Conservation (phyloP, 1,284 basidiomycete genomes). For the Ustilago esculenta region DNA sequence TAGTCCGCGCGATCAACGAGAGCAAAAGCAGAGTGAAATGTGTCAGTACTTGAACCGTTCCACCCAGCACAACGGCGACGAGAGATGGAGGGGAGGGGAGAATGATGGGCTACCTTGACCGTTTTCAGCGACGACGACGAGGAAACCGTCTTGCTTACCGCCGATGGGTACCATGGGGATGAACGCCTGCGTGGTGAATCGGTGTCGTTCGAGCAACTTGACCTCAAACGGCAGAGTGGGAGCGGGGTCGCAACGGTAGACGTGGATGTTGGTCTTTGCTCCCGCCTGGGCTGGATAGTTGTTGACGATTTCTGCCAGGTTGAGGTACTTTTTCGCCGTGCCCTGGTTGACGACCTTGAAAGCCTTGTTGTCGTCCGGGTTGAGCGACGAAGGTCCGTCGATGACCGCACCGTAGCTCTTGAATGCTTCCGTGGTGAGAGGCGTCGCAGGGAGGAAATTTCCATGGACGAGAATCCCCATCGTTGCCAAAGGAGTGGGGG, state of each 20-base stretch:
- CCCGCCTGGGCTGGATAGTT: constrained; percentile 36
- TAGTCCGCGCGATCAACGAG: background rate
- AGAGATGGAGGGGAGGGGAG: background rate
- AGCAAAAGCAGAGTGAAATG: background rate
- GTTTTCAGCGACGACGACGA: constrained; percentile 61
- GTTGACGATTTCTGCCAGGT: constrained; percentile 41
- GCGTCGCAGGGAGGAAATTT: constrained; percentile 14
- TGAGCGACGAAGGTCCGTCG: constrained; percentile 29
- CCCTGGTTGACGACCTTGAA: constrained; percentile 62
- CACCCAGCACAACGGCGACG: too few relatives aligned
- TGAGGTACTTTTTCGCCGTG: constrained; percentile 56
- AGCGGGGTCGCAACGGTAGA: constrained; percentile 54
- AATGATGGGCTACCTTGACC: constrained; percentile 35
- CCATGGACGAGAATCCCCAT: constrained; percentile 27
- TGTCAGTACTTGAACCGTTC: constrained; percentile 3
- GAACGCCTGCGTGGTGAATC: constrained; percentile 61
- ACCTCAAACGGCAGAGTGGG: constrained; percentile 44
- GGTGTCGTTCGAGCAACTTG: constrained; percentile 59
- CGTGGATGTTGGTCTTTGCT: constrained; percentile 53
- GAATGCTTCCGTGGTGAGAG: constrained; percentile 44
- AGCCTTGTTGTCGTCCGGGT: constrained; percentile 7
- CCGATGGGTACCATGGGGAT: constrained; percentile 46
- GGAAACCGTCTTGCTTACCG: constrained; percentile 44
- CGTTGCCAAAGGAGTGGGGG: constrained; percentile 1
- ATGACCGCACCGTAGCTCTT: constrained; percentile 57